These are phyloP conservation scores for Fusarium caatingaense DNA, from an alignment of 2,329 filamentous ascomycete genomes.

Conservation along the genomic window DNA sequence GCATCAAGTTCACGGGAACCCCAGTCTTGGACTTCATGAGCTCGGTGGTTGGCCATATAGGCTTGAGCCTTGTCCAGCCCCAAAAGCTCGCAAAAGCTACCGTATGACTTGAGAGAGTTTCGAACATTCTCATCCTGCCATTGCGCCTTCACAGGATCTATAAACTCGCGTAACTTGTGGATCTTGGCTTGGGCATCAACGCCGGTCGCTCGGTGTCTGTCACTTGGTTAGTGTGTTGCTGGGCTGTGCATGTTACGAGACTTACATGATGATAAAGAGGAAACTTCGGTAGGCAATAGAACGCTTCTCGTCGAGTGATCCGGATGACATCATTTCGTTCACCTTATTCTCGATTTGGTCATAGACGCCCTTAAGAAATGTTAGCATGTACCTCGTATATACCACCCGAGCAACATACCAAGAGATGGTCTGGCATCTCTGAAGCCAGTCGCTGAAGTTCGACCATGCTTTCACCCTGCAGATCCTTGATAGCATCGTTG, in stretches of 20 bases:
- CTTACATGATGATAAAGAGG: slow-evolving; percentile 88
- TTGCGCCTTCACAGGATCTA: slow-evolving; percentile 81
- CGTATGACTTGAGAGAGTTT: slow-evolving; percentile 76
- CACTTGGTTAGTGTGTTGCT: slow-evolving; percentile 10
- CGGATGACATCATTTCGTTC: slow-evolving; percentile 79
- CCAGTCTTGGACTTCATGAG: slow-evolving; percentile 86
- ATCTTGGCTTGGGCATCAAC: slow-evolving; percentile 79
- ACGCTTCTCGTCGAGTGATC: slow-evolving; percentile 82
- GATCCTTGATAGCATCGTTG: slow-evolving; percentile 88
- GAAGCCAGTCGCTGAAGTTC: slow-evolving; percentile 90
- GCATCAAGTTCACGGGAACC: slow-evolving; percentile 78
- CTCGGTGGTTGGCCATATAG: slow-evolving; percentile 79
- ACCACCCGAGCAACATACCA: slow-evolving; percentile 61
- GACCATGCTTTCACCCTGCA: slow-evolving; percentile 85
- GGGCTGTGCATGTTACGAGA: background rate
- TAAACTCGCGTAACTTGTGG: slow-evolving; percentile 77
- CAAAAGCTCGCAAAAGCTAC: slow-evolving; percentile 82
- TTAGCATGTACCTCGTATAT: slow-evolving; percentile 7
- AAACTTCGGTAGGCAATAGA: slow-evolving; percentile 90
- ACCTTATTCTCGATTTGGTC: slow-evolving; percentile 87
- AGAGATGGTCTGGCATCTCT: slow-evolving; percentile 90
- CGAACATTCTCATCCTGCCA: slow-evolving; percentile 82
- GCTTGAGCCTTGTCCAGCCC: slow-evolving; percentile 83
- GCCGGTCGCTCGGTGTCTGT: slow-evolving; percentile 80
- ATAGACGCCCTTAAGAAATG: slow-evolving; percentile 74